Percentiles rank a stretch among this genome's conserved stretches.
phyloP scores from a whole-genome alignment of 805 yeast genomes.

The Metschnikowia colocasiae region DNA sequence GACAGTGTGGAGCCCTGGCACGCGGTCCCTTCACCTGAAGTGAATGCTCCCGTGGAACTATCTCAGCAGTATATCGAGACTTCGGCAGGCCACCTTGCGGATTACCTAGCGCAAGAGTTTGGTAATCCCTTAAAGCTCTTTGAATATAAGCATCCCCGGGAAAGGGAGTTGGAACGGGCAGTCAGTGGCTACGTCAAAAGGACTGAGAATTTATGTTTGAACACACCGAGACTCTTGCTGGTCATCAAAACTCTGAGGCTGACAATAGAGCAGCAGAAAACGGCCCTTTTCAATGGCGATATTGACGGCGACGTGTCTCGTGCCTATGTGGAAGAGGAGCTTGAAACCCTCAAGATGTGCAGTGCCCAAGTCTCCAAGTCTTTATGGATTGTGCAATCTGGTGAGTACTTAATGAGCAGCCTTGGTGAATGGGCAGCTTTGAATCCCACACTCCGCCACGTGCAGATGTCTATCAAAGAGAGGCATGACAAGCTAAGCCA shows the following conservation, averaged over 20 bases:
- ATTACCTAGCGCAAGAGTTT: background rate
- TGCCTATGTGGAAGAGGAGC: background rate
- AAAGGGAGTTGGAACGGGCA: background rate
- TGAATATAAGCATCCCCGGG: background rate
- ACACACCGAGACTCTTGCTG: background rate
- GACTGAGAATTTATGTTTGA: background rate
- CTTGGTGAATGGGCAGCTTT: background rate
- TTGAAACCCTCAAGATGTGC: background rate
- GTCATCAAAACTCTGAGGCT: background rate
- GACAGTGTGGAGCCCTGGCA: background rate
- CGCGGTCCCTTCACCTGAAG: background rate
- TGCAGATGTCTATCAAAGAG: background rate
- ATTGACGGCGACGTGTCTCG: background rate
- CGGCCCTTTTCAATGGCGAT: background rate
- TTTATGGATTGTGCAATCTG: background rate
- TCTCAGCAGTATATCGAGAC: background rate
- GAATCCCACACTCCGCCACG: background rate
- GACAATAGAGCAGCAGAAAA: background rate
- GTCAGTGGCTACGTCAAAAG: background rate
- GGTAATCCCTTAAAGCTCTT: background rate
- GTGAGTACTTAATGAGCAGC: background rate
- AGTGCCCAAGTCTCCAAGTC: background rate
- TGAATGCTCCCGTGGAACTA: background rate
- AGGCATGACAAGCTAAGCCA: background rate
- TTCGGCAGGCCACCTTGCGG: background rate